phyloP scores from a whole-genome alignment of 1,139 yeast species.

The Magnusiomyces fungicola region DNA sequence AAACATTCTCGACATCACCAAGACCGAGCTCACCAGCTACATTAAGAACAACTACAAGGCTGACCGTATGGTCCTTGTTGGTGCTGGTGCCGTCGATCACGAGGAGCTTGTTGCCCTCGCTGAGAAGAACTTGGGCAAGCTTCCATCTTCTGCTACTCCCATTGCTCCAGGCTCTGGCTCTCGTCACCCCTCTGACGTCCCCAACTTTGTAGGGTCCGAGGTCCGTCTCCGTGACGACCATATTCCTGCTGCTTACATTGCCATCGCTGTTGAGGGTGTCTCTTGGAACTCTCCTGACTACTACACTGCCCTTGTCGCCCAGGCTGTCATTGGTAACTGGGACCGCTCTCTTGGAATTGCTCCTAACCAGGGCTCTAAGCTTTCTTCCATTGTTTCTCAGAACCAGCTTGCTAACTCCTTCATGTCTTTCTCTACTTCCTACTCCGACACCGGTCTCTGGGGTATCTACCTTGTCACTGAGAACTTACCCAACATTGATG shows the following conservation, averaged over 20 bases:
- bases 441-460: constrained; percentile 97
- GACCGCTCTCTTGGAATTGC: constrained; percentile 88
- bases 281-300: constrained; percentile 96
- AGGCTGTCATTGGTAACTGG: constrained; percentile 96
- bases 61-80: constrained; percentile 95
- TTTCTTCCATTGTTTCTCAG: constrained; percentile 69
- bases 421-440: constrained; percentile 94
- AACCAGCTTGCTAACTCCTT: constrained; percentile 82
- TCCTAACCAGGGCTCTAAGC: constrained; percentile 80
- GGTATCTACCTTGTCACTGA: constrained; percentile 91
- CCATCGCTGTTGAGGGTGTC: constrained; percentile 95
- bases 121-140: constrained; percentile 64
- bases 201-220: constrained; percentile 81
- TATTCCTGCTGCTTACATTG: constrained; percentile 84
- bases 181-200: constrained; percentile 54
- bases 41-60: constrained; percentile 86
- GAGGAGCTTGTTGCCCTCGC: constrained; percentile 74
- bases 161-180: constrained; percentile 66
- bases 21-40: constrained; percentile 69
- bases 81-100: constrained; percentile 91
- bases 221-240: constrained; percentile 74
- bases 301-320: constrained; percentile 91
- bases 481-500: constrained; percentile 56
- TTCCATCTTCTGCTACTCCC: constrained; percentile 57
- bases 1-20: constrained; percentile 71